Percentiles rank a stretch among this genome's conserved stretches.
These are phyloP conservation scores for Nakazawaea wickerhamii DNA, from an alignment of 805 yeast species.

Conservation along the genomic window DNA sequence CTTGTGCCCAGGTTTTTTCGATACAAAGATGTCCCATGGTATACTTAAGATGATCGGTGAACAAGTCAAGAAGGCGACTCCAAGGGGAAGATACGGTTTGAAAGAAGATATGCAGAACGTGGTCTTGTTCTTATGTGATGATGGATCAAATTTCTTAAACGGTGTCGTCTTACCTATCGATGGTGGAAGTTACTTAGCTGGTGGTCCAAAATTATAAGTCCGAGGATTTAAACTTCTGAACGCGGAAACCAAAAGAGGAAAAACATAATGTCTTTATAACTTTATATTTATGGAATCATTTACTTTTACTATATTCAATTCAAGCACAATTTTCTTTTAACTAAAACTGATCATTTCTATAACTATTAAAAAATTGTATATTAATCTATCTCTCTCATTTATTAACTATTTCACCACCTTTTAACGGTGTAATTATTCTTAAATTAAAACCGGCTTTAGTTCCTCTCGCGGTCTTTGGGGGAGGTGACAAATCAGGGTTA, in stretches of 20 bases:
- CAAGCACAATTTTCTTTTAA: too few relatives aligned
- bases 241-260: too few relatives aligned
- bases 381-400: neutral
- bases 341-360: too few relatives aligned
- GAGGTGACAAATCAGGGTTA: neutral
- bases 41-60: conserved; percentile 48
- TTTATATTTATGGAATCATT: too few relatives aligned
- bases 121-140: conserved; percentile 50
- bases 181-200: conserved; percentile 55
- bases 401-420: conserved; percentile 39
- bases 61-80: conserved; percentile 42
- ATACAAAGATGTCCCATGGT: conserved; percentile 69
- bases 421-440: conserved; percentile 55
- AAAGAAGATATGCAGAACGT: conserved; percentile 54
- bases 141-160: conserved; percentile 55
- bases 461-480: neutral
- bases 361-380: too few relatives aligned
- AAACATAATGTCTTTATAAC: too few relatives aligned
- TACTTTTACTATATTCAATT: too few relatives aligned
- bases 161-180: conserved; percentile 67
- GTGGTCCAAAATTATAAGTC: conserved; percentile 4
- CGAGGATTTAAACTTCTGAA: neutral
- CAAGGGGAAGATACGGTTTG: conserved; percentile 57
- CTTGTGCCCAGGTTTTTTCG: conserved; percentile 75
- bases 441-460: conserved; percentile 45